phyloP scores from a whole-genome alignment of 768 basidiomycete genomes.

The Termitomyces sp. region DNA sequence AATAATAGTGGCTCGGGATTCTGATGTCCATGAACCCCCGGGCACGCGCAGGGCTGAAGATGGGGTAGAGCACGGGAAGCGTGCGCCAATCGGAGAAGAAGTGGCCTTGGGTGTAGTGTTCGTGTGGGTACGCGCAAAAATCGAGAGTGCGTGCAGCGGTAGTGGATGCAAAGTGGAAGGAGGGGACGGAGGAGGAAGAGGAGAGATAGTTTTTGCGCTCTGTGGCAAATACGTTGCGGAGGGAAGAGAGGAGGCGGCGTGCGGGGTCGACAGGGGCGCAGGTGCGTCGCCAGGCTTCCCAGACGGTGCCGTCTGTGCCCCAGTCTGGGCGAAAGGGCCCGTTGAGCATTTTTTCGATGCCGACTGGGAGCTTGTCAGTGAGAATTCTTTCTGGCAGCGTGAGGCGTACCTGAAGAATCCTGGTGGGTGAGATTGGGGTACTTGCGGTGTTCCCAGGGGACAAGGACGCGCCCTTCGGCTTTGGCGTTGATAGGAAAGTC shows the following conservation, averaged over 20 bases:
- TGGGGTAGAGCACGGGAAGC: conserved; percentile 82
- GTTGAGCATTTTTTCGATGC: conserved; percentile 52
- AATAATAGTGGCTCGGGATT: conserved; percentile 97
- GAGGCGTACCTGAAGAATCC: conserved; percentile 28
- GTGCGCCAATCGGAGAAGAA: conserved; percentile 98
- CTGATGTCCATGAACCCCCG: conserved; percentile 84
- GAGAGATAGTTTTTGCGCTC: conserved; percentile 22
- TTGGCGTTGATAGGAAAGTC: conserved; percentile 91
- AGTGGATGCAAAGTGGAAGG: conserved; percentile 57
- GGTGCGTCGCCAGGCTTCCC: conserved; percentile 94
- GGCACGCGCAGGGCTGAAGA: conserved; percentile 89
- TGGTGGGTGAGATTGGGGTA: conserved; percentile 64
- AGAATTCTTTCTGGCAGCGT: background rate
- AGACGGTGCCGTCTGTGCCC: conserved; percentile 77
- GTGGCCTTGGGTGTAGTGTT: conserved; percentile 85
- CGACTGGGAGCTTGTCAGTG: conserved; percentile 16
- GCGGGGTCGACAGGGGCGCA: conserved; percentile 77
- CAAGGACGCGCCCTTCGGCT: conserved; percentile 89
- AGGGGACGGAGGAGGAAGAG: conserved; percentile 24
- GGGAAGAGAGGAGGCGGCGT: conserved; percentile 76
- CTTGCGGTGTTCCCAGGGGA: conserved; percentile 84
- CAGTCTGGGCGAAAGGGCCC: conserved; percentile 77
- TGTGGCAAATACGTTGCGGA: conserved; percentile 43
- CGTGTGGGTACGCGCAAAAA: conserved; percentile 78
- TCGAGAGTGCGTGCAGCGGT: conserved; percentile 60